phyloP scores from a whole-genome alignment of 2,329 filamentous ascomycete genomes.

The Akanthomyces dipterigenus region DNA sequence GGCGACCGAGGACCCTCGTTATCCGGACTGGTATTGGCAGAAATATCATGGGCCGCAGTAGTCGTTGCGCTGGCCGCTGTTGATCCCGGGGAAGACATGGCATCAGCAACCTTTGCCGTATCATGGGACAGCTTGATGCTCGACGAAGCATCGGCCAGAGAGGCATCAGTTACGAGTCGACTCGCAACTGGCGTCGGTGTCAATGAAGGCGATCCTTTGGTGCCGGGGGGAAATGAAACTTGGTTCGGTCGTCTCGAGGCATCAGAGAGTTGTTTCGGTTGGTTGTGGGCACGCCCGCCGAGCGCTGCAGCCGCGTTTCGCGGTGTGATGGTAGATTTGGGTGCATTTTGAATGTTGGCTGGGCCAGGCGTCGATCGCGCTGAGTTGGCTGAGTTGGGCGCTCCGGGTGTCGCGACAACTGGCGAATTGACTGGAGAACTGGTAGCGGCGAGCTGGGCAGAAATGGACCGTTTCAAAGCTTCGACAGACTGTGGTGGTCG shows the following conservation, averaged over 20 bases:
- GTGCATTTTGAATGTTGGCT: neutral
- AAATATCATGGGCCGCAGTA: conserved; percentile 59
- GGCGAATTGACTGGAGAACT: neutral
- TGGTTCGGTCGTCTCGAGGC: conserved; percentile 19
- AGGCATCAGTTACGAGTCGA: neutral
- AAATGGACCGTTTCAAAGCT: conserved; percentile 31
- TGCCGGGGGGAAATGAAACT: conserved; percentile 26
- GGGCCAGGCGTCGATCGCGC: neutral
- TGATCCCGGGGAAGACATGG: conserved; percentile 52
- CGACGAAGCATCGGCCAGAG: conserved; percentile 14
- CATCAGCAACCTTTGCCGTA: conserved; percentile 33
- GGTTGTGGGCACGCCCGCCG: neutral
- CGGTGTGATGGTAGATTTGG: neutral
- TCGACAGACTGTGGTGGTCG: conserved; percentile 40
- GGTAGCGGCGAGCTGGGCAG: conserved; percentile 4
- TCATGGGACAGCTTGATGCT: conserved; percentile 32
- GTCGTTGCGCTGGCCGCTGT: conserved; percentile 70
- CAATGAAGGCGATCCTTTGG: conserved; percentile 22
- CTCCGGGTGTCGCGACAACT: neutral
- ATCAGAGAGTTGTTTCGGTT: neutral
- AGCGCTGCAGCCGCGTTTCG: neutral
- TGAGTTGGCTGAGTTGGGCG: neutral
- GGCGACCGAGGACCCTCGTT: conserved; percentile 52
- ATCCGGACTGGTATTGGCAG: conserved; percentile 68
- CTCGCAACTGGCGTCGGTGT: conserved; percentile 1